Evolutionary conservation across 768 basidiomycete genomes (phyloP), one percentile per base, ranked within the genome.

Genomic region (Scleroderma citrinum): DNA sequence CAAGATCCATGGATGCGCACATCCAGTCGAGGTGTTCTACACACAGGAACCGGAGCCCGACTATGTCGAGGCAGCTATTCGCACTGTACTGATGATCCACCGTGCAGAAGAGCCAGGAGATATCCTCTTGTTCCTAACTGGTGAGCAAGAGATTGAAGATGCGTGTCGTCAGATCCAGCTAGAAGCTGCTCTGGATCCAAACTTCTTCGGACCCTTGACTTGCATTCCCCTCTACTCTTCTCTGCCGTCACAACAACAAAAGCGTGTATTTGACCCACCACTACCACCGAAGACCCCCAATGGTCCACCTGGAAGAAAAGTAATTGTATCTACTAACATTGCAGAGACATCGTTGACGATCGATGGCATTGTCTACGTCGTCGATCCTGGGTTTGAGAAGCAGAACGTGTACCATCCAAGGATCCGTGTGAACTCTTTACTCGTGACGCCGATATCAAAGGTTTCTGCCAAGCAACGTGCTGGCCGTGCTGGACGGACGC

Each of bases 331-430:
- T 8, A 99, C 95, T 24, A 99, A 98, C 63, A 92, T 98, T 50
- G 96, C 96, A 3, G 95, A 99, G 69, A 98, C 95, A 2, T 95
- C 92, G 2, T 70, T 98, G 37, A 99, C 95, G 3, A 98, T 99
- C 50, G 95, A 99, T 57, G 95, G 95, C 17, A 97, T 99, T 59
- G 94, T 99, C n/a, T 99, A 98, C 59, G 95, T 97, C 49, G 93
- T 97, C 40, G 95, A 97, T 62, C 92, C 94, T 0, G 94, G 93
- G 1, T 96, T 98, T 71, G 93, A 88, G 30, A 95, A 99, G 69
- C 95, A 97, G 69, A 97, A 95, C 63, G 87, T 98, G 43, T 99
- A 98, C 73, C 97, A 97, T 65, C 96, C 95, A 0, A 80, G 95
- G 26, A 96, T 97, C 51, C 84, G 95, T 41, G 95, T 98, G 17